Evolutionary conservation across 2,329 filamentous ascomycete species (phyloP), one percentile per base, ranked within the genome.

Genomic region (Botryotinia convoluta): DNA sequence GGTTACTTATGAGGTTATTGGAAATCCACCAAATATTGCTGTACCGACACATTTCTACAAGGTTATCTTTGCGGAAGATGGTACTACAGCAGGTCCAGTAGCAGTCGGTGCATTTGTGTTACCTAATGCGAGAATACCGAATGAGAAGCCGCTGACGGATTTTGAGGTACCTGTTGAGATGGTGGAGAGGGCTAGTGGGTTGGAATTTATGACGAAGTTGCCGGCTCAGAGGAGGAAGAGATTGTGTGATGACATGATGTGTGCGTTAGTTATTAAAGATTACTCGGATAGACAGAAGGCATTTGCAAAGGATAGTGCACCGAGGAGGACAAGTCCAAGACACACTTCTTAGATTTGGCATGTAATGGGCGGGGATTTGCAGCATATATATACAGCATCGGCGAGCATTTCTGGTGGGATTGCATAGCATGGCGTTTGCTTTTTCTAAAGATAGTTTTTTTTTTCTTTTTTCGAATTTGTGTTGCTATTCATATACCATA

Each of bases 21-120:
- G 96, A 57, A 92, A 87, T 81, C 96, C 96, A 77, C 95, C 96
- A 12, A 97, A 94, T 79, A 92, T 99, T 72, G 95, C 96, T 39
- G 96, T 99, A 71, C 96, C 96, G 4, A 99, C 96, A 35, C 96
- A 99, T 83, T 99, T 99, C 85, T 99, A 97, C 88, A 99, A 99
- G 86, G 94, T 99, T 80, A 96, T 99, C 78, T 97, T 96, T 80
- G 96, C 93, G 39, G 96, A 99, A 84, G 94, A 97, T 80, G 93
- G 92, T 5, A 84, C 83, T 1, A 83, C 81, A 16, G 86, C 86
- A 39, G 93, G 93, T 29, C 91, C 91, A 76, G 96, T 99, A 48
- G 94, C 94, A 45, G 85, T 99, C 51, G 96, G 93, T 63, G 96
- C 96, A 12, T 99, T 99, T 80, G 95, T 99, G 71, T 86, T 99